phyloP scores from a whole-genome alignment of 768 basidiomycete species.

The Neoboletus subvelutipes region DNA sequence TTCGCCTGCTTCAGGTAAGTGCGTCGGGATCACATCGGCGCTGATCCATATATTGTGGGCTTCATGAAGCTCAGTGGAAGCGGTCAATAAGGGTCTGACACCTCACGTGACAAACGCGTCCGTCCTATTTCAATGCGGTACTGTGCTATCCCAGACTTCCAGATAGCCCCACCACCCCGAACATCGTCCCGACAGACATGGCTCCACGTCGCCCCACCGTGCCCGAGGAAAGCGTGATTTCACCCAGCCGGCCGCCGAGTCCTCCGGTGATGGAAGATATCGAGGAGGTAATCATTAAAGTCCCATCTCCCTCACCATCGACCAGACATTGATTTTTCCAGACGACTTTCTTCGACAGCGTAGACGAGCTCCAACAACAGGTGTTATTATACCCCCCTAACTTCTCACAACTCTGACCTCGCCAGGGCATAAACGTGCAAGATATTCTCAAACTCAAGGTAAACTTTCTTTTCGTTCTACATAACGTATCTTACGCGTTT shows the following conservation, averaged over 20 bases:
- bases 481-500: neutral
- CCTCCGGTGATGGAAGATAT: constrained; percentile 35
- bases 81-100: neutral
- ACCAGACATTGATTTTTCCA: constrained; percentile 21
- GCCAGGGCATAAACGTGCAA: constrained; percentile 90
- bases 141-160: neutral
- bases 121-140: constrained; percentile 13
- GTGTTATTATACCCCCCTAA: constrained; percentile 37
- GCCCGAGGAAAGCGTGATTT: constrained; percentile 25
- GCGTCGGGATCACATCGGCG: neutral
- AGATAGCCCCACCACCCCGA: neutral
- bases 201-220: constrained; percentile 30
- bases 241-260: constrained; percentile 28
- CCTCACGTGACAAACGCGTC: constrained; percentile 23
- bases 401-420: constrained; percentile 1
- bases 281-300: constrained; percentile 37
- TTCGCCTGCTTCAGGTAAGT: neutral
- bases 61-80: constrained; percentile 4
- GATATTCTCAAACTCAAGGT: constrained; percentile 94
- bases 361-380: constrained; percentile 86
- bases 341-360: constrained; percentile 67
- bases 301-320: neutral
- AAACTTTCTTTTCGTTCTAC: constrained; percentile 6
- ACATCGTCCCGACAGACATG: constrained; percentile 14
- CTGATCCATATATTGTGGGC: neutral